Evolutionary conservation across 352 stramenopile genomes (phyloP).

Genomic region (Hyaloperonospora arabidopsidis): DNA sequence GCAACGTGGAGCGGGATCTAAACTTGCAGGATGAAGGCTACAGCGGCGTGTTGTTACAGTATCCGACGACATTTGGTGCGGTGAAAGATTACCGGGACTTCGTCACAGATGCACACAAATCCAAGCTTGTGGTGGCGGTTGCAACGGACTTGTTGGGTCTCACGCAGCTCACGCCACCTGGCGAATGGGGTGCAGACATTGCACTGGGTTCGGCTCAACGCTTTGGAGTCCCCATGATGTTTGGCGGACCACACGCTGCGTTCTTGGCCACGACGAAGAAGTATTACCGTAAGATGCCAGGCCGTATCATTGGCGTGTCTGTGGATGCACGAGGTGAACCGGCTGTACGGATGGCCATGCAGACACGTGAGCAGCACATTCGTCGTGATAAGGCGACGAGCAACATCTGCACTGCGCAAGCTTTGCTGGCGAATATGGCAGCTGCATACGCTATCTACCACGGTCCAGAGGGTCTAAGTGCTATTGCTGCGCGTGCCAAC

Average conservation of each 20-base stretch:
- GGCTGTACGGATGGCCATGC: slow-evolving; percentile 97
- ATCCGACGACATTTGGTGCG: slow-evolving; percentile 96
- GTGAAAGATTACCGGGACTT: slow-evolving; percentile 91
- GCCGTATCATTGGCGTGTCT: slow-evolving; percentile 98
- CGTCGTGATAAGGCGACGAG: slow-evolving; percentile 97
- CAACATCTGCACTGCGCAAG: slow-evolving; percentile 99
- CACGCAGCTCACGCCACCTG: slow-evolving; percentile 90
- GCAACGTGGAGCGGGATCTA: slow-evolving; percentile 64
- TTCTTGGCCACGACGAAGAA: slow-evolving; percentile 95
- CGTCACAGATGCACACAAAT: slow-evolving; percentile 75
- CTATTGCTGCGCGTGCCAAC: slow-evolving; percentile 92
- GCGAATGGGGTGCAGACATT: slow-evolving; percentile 95
- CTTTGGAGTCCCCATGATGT: slow-evolving; percentile 99
- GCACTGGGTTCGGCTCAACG: slow-evolving; percentile 96
- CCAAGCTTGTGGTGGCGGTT: slow-evolving; percentile 90
- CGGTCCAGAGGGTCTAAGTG: slow-evolving; percentile 91
- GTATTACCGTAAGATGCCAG: slow-evolving; percentile 96
- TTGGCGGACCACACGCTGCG: slow-evolving; percentile 96
- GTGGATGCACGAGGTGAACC: slow-evolving; percentile 93
- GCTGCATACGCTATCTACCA: slow-evolving; percentile 98
- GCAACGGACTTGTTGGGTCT: slow-evolving; percentile 95
- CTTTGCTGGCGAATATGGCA: slow-evolving; percentile 98
- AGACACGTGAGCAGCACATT: slow-evolving; percentile 99
- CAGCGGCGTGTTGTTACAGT: slow-evolving; percentile 97
- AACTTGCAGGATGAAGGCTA: slow-evolving; percentile 83